phyloP scores from a whole-genome alignment of 352 stramenopile genomes.

The Pythium plurisporium region DNA sequence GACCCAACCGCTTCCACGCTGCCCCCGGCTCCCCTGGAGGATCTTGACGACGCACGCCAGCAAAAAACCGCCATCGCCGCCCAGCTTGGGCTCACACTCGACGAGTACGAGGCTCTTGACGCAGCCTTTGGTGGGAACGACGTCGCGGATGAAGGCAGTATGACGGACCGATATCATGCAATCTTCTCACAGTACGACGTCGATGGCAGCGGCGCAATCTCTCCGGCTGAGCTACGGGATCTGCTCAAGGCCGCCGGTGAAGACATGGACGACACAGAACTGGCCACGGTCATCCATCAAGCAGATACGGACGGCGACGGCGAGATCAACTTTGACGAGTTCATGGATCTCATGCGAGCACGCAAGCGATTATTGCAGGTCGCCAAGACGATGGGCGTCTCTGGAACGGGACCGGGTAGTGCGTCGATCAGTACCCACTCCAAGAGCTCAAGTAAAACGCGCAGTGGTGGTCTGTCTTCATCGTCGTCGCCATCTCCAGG shows the following conservation, averaged over 20 bases:
- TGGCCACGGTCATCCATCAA: conserved; percentile 56
- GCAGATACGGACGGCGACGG: conserved; percentile 70
- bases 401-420: conserved; percentile 25
- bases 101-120: conserved; percentile 67
- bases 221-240: conserved; percentile 52
- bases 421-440: conserved; percentile 1
- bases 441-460: neutral
- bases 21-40: too few relatives aligned
- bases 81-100: conserved; percentile 59
- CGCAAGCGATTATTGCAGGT: conserved; percentile 69
- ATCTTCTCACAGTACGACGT: conserved; percentile 73
- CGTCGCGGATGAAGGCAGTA: conserved; percentile 10
- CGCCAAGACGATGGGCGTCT: conserved; percentile 59
- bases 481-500: neutral
- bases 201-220: conserved; percentile 77
- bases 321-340: conserved; percentile 78
- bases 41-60: conserved; percentile 45
- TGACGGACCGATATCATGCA: conserved; percentile 46
- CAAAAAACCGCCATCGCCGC: conserved; percentile 45
- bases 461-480: neutral
- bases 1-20: neutral
- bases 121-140: conserved; percentile 37
- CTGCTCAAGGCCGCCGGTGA: conserved; percentile 58
- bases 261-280: conserved; percentile 72
- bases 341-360: conserved; percentile 71